Percentiles rank a stretch among this genome's conserved stretches.
phyloP scores from a whole-genome alignment of 1,284 basidiomycete genomes.

The Rhodofomes roseus region DNA sequence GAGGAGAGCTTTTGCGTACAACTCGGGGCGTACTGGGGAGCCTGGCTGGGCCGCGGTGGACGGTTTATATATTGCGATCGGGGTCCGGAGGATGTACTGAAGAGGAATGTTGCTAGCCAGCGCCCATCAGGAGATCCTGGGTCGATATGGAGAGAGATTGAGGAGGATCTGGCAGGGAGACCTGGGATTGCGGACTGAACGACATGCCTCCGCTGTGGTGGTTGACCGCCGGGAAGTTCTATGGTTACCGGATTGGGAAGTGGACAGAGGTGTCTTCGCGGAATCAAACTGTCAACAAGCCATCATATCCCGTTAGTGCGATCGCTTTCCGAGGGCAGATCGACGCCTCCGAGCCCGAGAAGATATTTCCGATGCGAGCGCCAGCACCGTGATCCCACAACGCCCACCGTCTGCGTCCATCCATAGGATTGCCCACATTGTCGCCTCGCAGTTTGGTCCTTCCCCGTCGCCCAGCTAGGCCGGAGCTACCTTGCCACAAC shows the following conservation, averaged over 20 bases:
- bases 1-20: constrained; percentile 1
- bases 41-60: background rate
- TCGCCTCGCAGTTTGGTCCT: background rate
- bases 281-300: background rate
- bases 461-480: background rate
- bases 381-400: background rate
- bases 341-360: background rate
- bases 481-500: background rate
- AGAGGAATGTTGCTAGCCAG: constrained; percentile 18
- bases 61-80: constrained; percentile 16
- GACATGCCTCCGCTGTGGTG: constrained; percentile 2
- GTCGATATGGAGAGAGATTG: constrained; percentile 5
- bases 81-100: constrained; percentile 14
- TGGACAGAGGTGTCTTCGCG: background rate
- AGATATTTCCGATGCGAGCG: background rate
- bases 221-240: constrained; percentile 8
- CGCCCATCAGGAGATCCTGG: constrained; percentile 19
- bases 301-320: background rate
- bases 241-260: constrained; percentile 6
- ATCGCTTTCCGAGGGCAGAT: background rate
- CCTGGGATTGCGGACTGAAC: background rate
- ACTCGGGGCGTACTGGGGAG: background rate
- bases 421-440: too few relatives aligned
- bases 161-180: constrained; percentile 17
- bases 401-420: background rate